Base-by-base conservation (phyloP, 257 asterid genomes). In the Oldenlandia corymbosa region DNA sequence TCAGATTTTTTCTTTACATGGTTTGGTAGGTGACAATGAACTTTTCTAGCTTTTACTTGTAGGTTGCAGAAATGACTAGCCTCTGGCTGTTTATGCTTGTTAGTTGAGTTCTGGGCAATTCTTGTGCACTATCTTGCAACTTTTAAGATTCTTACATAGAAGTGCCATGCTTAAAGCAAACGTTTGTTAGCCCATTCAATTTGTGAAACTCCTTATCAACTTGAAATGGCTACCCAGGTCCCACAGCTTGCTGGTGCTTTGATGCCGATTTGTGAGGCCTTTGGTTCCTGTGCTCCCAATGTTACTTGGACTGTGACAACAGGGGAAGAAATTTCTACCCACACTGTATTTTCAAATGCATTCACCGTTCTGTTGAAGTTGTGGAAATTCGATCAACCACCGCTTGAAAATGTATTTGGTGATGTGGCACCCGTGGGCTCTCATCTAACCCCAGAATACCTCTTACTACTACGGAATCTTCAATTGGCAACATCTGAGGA, bases 301-400 rank as follows among this genome's bases (percentile, higher is more conserved):
- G 76, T 80, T 74, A 77, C 88, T n/a, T 87, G 96, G 96, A 81
- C 76, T 66, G 85, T 90, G 53, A 62, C 71, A 42, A 81, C 94
- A 0, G 95, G 92, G 78, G 95, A 85, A 77, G 90, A 85, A 64
- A 74, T 93, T 58, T 75, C 94, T 64, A 74, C 96, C 47, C 96
- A 85, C 74, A 82, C 81, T 21, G 86, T 93, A 55, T 93, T 93
- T 78, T 85, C 99, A 67, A 90, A 93, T 80, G 99, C 97, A 60
- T 90, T 93, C 69, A 79, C 90, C 68, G 84, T 84, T 78, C 85
- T 93, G 78, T 79, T 93, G 79, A 88, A 83, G 79, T 68, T 93
- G 71, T 93, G 99, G 99, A 88, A 92, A 83, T 93, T 87, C 55
- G 95, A 93, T 66, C 92, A 81, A 65, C 95, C 96, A 37, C 99